Evolutionary conservation across 2,329 filamentous ascomycete species (phyloP).

Genomic region (Fusarium pseudoanthophilum): DNA sequence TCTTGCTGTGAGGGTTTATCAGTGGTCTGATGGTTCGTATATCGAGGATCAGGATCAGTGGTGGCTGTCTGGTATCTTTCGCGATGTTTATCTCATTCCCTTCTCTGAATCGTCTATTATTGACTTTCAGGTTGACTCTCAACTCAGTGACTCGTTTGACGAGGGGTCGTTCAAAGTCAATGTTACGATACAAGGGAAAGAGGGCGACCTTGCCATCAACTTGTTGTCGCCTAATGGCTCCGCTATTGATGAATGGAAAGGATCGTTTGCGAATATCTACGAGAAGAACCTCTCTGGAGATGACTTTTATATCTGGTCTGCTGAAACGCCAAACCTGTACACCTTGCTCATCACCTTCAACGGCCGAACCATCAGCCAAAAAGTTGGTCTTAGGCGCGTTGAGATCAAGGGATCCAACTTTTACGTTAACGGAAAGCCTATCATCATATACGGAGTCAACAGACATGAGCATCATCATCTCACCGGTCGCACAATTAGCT

Average conservation of each 20-base stretch:
- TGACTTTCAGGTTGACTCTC: constrained; percentile 59
- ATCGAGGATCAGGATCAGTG: constrained; percentile 79
- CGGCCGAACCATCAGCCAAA: constrained; percentile 58
- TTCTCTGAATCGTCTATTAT: constrained; percentile 64
- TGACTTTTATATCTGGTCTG: constrained; percentile 73
- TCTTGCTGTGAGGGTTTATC: constrained; percentile 75
- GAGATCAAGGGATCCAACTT: constrained; percentile 71
- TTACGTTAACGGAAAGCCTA: constrained; percentile 71
- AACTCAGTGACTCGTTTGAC: constrained; percentile 66
- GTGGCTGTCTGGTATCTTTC: constrained; percentile 72
- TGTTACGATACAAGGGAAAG: constrained; percentile 58
- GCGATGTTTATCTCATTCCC: constrained; percentile 73
- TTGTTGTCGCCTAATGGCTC: constrained; percentile 51
- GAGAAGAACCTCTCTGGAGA: constrained; percentile 56
- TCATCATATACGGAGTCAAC: constrained; percentile 76
- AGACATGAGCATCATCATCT: constrained; percentile 76
- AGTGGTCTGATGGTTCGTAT: constrained; percentile 77
- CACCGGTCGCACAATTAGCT: constrained; percentile 70
- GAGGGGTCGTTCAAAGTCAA: constrained; percentile 59
- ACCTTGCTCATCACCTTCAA: constrained; percentile 54
- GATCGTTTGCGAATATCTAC: constrained; percentile 46
- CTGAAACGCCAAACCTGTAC: constrained; percentile 74
- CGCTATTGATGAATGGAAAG: constrained; percentile 41
- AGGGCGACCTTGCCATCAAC: constrained; percentile 54
- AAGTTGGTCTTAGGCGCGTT: constrained; percentile 71